phyloP scores from a whole-genome alignment of 2,329 filamentous ascomycete species.

The Mariannaea sp. region DNA sequence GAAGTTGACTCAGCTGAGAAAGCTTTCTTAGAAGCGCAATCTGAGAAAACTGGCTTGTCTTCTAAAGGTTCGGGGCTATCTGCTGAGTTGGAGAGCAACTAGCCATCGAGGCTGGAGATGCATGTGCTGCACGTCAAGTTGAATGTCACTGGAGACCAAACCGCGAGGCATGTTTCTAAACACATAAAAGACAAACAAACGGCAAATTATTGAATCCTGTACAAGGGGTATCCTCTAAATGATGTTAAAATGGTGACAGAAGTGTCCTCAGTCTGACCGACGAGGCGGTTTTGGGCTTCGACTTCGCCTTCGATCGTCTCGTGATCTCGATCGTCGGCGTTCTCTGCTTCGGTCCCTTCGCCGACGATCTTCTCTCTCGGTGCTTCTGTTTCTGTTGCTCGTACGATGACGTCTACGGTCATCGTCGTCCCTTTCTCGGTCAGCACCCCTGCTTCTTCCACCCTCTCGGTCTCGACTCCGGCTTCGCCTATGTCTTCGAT shows the following conservation, averaged over 20 bases:
- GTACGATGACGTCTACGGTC: slow-evolving; percentile 25
- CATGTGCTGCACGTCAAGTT: too few species aligned
- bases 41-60: too few species aligned
- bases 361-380: slow-evolving; percentile 23
- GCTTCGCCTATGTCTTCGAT: slow-evolving; percentile 42
- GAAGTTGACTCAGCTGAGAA: too few species aligned
- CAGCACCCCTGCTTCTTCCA: slow-evolving; percentile 25
- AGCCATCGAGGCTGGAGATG: too few species aligned
- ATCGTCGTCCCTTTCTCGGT: slow-evolving; percentile 16
- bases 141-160: too few species aligned
- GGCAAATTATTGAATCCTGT: too few species aligned
- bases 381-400: slow-evolving; percentile 13
- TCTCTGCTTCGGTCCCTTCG: slow-evolving; percentile 31
- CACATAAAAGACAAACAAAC: too few species aligned
- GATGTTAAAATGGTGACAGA: neutral
- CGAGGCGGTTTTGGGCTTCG: slow-evolving; percentile 14
- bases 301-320: slow-evolving; percentile 22
- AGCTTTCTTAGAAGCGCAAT: too few species aligned
- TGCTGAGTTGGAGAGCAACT: too few species aligned
- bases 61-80: too few species aligned
- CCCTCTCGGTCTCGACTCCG: slow-evolving; percentile 39
- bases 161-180: too few species aligned
- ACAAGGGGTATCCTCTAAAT: slow-evolving; percentile 10
- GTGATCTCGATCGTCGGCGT: slow-evolving; percentile 30
- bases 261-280: slow-evolving; percentile 5